A percentile compares a stretch with the other conserved stretches of the same genome.
Evolutionary conservation across 805 yeast genomes (phyloP).

Genomic region (Nakazawaea ernobii): DNA sequence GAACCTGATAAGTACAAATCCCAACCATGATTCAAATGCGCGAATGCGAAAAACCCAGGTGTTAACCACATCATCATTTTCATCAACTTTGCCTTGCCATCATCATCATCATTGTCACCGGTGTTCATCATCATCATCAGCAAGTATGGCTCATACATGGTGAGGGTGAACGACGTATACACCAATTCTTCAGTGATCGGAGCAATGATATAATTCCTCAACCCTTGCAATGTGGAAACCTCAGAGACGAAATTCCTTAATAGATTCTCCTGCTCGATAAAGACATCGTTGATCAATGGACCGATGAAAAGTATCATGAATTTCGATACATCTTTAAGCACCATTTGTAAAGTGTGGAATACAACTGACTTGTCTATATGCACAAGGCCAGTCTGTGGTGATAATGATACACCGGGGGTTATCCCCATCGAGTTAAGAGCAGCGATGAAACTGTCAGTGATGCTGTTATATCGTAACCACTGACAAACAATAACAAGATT

Average conservation of each 20-base stretch:
- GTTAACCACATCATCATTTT: constrained; percentile 29
- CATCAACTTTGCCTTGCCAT: too few species aligned
- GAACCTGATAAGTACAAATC: constrained; percentile 31
- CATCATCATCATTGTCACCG: not conserved
- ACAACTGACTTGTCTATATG: too few species aligned
- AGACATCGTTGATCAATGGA: constrained; percentile 34
- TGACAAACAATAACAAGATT: constrained; percentile 27
- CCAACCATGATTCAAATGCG: constrained; percentile 73
- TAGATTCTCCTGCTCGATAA: not conserved
- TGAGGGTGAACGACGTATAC: constrained; percentile 45
- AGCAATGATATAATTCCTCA: constrained; percentile 59
- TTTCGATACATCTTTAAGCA: too few species aligned
- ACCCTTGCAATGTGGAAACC: constrained; percentile 26
- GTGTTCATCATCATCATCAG: constrained; percentile 11
- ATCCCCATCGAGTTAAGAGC: constrained; percentile 23
- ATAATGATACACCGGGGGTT: constrained; percentile 25
- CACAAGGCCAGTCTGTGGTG: too few species aligned
- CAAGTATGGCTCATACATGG: constrained; percentile 22
- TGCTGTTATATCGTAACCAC: constrained; percentile 16
- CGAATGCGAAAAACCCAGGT: constrained; percentile 68
- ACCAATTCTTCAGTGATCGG: constrained; percentile 78
- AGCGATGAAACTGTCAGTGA: not conserved
- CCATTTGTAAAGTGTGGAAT: too few species aligned
- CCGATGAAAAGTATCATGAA: constrained; percentile 34
- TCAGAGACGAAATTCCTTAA: not conserved